These are phyloP conservation scores for Linanthus parryae DNA, from an alignment of 148 eudicot genomes.

Conservation along the genomic window DNA sequence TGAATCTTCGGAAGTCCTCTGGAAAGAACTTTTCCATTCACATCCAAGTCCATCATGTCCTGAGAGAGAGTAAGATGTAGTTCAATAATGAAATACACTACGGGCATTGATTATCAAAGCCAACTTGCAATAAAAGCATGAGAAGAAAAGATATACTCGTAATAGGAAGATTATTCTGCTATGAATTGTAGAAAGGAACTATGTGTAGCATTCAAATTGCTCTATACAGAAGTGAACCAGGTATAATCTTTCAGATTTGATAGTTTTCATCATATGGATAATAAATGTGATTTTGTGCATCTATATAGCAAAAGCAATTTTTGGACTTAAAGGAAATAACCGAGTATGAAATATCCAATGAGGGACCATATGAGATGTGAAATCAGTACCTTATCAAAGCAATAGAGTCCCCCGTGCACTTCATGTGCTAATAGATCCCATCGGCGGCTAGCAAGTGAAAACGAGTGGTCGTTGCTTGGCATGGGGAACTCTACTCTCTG, in stretches of 20 bases:
- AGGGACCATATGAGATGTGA: constrained; percentile 1
- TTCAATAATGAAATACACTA: constrained; percentile 6
- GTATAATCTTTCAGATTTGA: too few relatives aligned
- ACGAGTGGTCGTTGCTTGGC: constrained; percentile 69
- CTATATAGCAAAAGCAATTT: too few relatives aligned
- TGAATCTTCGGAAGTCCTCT: constrained; percentile 70
- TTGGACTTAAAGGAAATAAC: neutral
- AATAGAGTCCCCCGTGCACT: constrained; percentile 48
- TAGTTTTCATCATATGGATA: too few relatives aligned
- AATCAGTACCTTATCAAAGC: constrained; percentile 70
- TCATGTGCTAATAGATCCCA: constrained; percentile 71
- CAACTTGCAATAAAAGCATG: neutral
- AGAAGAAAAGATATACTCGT: neutral
- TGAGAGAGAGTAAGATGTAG: constrained; percentile 17
- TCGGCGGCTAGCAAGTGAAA: constrained; percentile 68
- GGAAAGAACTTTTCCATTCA: constrained; percentile 52
- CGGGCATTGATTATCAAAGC: neutral
- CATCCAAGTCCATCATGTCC: constrained; percentile 96
- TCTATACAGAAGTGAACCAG: too few relatives aligned
- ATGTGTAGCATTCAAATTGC: too few relatives aligned
- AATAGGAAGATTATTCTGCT: too few relatives aligned
- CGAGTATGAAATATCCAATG: neutral
- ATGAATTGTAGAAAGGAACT: too few relatives aligned
- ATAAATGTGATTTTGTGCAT: too few relatives aligned
- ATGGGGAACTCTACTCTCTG: constrained; percentile 94